Base-by-base conservation (phyloP, 768 basidiomycete genomes). In the Tylopilus sp. region DNA sequence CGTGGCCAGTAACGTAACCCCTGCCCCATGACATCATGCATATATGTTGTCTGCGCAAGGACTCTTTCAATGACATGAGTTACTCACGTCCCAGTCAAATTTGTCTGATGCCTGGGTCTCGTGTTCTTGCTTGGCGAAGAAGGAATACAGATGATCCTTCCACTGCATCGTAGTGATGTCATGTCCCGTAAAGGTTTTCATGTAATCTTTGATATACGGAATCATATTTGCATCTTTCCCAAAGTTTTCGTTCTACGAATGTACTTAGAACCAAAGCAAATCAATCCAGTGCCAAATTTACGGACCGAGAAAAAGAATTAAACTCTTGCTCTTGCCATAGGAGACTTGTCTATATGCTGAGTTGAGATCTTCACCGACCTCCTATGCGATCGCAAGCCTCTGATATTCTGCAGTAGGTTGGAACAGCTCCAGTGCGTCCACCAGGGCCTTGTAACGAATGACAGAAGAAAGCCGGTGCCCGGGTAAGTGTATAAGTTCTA, bases 291-390 rank as follows among this genome's bases (percentile, higher is more conserved):
- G 23, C 6, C 12, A n/a, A n/a, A n/a, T 33, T 2, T 11, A 38
- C 48, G 1, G 11, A 88, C 88, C 94, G 20, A 98, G 77, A 64
- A 90, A 78, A 17, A 95, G 78, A 15, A 98, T 73, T 59, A 98
- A 80, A 65, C 93, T 95, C 7, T 90, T 79, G 22, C 95, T 95
- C 71, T 95, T 91, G 66, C 89, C 88, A 57, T 97, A 97, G 2
- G 95, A 88, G 42, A 97, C 75, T 45, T 75, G 65, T 53, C 74
- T 77, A 67, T 86, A 91, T 6, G 88, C 86, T 43, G 86, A 85
- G 61, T 93, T 88, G 1, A 88, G 82, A 62, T 88, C 83, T 69
- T 91, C 81, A 13, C 88, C 86, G 40, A 74, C 66, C 38, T 86
- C 79, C 18, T 88, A 91, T 21, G 82, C 75, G 56, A 91, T 85